Base-by-base conservation (phyloP, 345 rosid genomes). In the Erysimum cheiranthoides region DNA sequence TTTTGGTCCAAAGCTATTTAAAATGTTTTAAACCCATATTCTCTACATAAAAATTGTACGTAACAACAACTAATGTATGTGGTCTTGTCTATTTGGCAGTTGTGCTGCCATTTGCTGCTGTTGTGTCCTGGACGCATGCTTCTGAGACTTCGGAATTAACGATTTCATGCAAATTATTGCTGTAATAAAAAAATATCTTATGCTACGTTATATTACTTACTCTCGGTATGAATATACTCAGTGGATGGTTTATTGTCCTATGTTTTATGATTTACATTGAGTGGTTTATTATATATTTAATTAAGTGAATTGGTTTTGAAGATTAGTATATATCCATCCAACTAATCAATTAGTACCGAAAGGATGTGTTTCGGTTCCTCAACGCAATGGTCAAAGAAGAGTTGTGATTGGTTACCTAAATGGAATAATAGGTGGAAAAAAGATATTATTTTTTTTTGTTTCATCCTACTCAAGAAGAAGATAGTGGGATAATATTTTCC, bases 91-190 rank as follows among this genome's bases (percentile, higher is more conserved):
- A n/a, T 52, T 35, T 35, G 66, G 73, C 83, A 90, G 93, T 63
- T 86, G 91, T 70, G 93, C 91, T 53, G 89, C 84, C 61, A 3
- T 90, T 53, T 90, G 96, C 78, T 90, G 96, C 68, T 90, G 96
- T 71, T 86, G 96, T 73, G 84, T 73, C 65, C 52, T 88, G 58
- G 96, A 88, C 45, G 80, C 80, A 28, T 90, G 93, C 85, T 86
- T 84, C 74, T 89, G 77, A 83, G 72, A 49, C 70, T 61, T 39
- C 36, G 67, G 67, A 17, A 6, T 40, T 27, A 5, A 42, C 59
- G 14, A 28, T 46, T 52, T 30, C 46, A 49, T 57, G 9, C 49
- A 71, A 16, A 54, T 36, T 70, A 56, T 54, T 63, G 60, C 9
- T 70, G 75, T 46, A 71, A 38, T 77, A 70, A 77, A 70, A n/a